Evolutionary conservation across 768 basidiomycete species (phyloP).

Genomic region (Rhodotorula babjevae): DNA sequence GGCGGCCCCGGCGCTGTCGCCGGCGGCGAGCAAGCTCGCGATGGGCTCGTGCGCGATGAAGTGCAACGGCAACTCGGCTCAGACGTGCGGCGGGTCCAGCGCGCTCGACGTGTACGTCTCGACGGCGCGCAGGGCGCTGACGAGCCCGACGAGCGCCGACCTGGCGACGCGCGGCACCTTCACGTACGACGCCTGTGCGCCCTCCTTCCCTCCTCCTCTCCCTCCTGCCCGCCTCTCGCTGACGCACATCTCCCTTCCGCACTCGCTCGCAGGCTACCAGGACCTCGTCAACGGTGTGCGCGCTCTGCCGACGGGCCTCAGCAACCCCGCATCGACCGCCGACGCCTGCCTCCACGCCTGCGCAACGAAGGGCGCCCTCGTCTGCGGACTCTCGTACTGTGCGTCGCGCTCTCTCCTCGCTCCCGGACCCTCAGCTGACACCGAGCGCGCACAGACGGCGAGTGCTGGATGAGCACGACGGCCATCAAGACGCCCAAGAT

Average conservation of each 20-base stretch:
- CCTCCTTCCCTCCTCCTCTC: no score
- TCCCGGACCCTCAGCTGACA: no score
- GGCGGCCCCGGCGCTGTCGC: conserved; percentile 10
- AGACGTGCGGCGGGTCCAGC: conserved; percentile 25
- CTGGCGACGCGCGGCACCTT: conserved; percentile 4
- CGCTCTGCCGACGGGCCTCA: not conserved
- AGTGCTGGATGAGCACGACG: conserved; percentile 15
- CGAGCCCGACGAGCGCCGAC: conserved; percentile 4
- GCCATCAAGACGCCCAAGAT: conserved; percentile 1
- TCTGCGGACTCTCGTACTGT: conserved; percentile 6
- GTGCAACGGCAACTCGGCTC: conserved; percentile 7
- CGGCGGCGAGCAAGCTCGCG: not conserved
- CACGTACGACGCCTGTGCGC: conserved; percentile 19
- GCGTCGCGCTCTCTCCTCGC: no score
- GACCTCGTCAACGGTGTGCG: conserved; percentile 25
- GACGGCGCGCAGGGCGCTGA: not conserved
- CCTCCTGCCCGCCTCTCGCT: not conserved
- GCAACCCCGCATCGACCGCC: conserved; percentile 11
- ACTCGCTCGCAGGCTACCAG: not conserved
- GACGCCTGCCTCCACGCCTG: conserved; percentile 19
- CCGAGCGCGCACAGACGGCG: conserved; percentile 1
- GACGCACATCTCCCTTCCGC: not conserved
- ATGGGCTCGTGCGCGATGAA: not conserved
- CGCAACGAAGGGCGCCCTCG: not conserved
- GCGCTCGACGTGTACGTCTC: conserved; percentile 27